phyloP scores from a whole-genome alignment of 2,329 filamentous ascomycete genomes.

The Xylariaceae sp. region DNA sequence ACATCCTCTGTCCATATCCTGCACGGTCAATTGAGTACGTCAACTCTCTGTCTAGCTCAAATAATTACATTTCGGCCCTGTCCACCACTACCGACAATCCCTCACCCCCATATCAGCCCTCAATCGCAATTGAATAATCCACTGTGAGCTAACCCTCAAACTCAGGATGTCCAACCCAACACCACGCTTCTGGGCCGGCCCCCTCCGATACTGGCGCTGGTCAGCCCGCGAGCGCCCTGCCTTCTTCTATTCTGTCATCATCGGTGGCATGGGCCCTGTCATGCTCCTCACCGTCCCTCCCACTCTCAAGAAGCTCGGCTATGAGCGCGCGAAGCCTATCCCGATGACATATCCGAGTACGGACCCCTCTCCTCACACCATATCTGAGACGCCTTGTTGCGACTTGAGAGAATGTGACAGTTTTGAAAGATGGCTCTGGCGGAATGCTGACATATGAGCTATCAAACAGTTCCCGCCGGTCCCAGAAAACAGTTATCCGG shows the following conservation, averaged over 20 bases:
- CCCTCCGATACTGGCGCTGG: slow-evolving; percentile 85
- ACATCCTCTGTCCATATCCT: slow-evolving; percentile 15
- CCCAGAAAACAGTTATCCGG: slow-evolving; percentile 59
- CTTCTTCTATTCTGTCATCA: slow-evolving; percentile 80
- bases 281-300: slow-evolving; percentile 70
- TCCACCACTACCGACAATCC: too few species aligned
- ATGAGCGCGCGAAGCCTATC: slow-evolving; percentile 67
- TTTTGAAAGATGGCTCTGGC: neutral
- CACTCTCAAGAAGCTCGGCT: slow-evolving; percentile 69
- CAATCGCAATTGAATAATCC: too few species aligned
- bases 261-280: slow-evolving; percentile 72
- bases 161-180: slow-evolving; percentile 57
- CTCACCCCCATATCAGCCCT: too few species aligned
- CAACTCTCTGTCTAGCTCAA: too few species aligned
- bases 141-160: slow-evolving; percentile 18
- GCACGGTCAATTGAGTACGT: slow-evolving; percentile 37
- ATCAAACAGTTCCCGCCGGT: slow-evolving; percentile 50
- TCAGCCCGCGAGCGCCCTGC: slow-evolving; percentile 83
- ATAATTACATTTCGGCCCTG: neutral
- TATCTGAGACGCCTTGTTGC: neutral
- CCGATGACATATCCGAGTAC: slow-evolving; percentile 91
- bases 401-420: neutral
- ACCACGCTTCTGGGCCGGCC: slow-evolving; percentile 80
- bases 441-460: slow-evolving; percentile 20
- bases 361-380: slow-evolving; percentile 29